Base-by-base conservation (phyloP, 352 stramenopile genomes). In the Peronospora belbahrii region DNA sequence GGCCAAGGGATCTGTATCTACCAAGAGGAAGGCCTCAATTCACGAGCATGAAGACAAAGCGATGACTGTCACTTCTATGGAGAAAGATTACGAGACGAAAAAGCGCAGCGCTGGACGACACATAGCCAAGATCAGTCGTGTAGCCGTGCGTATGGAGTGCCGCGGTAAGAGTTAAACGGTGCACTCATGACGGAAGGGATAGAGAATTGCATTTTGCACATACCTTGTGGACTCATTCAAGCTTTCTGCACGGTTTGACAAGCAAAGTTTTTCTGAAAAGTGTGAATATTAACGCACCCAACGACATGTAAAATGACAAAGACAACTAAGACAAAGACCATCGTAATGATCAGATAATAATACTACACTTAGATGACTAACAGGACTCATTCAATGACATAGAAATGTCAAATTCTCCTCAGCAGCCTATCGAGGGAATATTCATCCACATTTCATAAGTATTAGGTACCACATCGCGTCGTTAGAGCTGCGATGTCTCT, bases 141-240 rank as follows among this genome's bases (percentile, higher is more conserved):
- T 86, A 9, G 71, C 64, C 1, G 69, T 86, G 48, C 69, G 82
- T 19, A 35, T 62, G 11, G 62, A 74, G 37, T 86, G 54, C 22
- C 69, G 74, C 3, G 71, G 74, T 35, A 83, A 83, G 55, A 65
- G 18, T 22, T 84, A 67, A n/a, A n/a, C 41, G 74, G 74, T 30
- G 42, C 48, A 1, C 57, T 39, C 8, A 37, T 84, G 15, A 83
- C 84, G 65, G 14, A 56, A 5, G 58, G 35, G 4, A 44, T 75
- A 6, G 71, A 84, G 34, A 22, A 49, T 14, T 13, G 53, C 8
- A 40, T 82, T 11, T 43, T 23, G 6, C 22, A n/a, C n/a, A 8
- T 35, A 55, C 23, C 52, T 62, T 14, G 62, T 59, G 13, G 62
- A 79, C 20, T 47, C 37, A 22, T 67, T 74, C 22, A 53, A 60